These are phyloP conservation scores for Trypanosoma brucei DNA, from an alignment of 208 protist genomes.

Conservation along the genomic window DNA sequence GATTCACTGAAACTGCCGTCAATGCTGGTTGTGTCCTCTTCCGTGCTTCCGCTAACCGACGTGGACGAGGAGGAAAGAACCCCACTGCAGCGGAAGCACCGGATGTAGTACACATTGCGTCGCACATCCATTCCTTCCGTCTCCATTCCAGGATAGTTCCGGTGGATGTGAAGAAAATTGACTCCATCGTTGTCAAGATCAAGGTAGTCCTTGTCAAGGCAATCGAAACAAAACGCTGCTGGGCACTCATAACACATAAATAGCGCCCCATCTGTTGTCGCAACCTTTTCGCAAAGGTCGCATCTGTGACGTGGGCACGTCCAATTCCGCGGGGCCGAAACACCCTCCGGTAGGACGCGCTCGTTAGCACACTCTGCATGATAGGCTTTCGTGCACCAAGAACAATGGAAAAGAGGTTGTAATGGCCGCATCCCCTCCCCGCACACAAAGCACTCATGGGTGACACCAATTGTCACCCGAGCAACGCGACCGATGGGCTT, in stretches of 20 bases:
- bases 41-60: conserved; percentile 11
- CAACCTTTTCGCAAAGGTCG: conserved; percentile 48
- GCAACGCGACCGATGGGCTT: not conserved
- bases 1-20: no score
- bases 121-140: conserved; percentile 46
- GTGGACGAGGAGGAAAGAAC: conserved; percentile 55
- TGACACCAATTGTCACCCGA: conserved; percentile 17
- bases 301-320: conserved; percentile 75
- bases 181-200: conserved; percentile 53
- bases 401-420: conserved; percentile 79
- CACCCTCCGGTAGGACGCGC: conserved; percentile 24
- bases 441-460: conserved; percentile 70
- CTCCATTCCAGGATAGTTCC: conserved; percentile 72
- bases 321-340: conserved; percentile 39
- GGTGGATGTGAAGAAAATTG: conserved; percentile 54
- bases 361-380: conserved; percentile 72
- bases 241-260: conserved; percentile 84
- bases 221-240: conserved; percentile 83
- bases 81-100: conserved; percentile 70
- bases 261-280: conserved; percentile 61
- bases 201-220: conserved; percentile 72
- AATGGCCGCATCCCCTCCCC: conserved; percentile 70
- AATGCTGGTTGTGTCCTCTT: not conserved
- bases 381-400: conserved; percentile 77
- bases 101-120: conserved; percentile 79